Base-by-base conservation (phyloP, 2,329 filamentous ascomycete species). In the Monilinia vaccinii-corymbosi region DNA sequence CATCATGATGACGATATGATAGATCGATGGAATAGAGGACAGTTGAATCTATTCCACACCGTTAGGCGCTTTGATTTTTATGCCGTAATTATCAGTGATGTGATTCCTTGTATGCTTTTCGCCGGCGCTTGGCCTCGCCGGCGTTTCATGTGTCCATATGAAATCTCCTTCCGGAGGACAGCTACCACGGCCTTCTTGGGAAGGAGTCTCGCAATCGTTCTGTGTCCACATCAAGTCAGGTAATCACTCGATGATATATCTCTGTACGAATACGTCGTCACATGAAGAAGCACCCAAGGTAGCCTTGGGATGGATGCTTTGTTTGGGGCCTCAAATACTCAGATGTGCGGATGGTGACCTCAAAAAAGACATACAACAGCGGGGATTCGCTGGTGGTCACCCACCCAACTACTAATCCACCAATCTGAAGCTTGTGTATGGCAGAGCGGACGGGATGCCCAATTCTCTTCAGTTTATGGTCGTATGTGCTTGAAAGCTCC, bases 11-110 rank as follows among this genome's bases (percentile, higher is more conserved):
- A 55, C 38, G 38, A 44, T 42, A 34, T 42, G 18, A 55, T 55
- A 44, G 51, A 32, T 53, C 6, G 38, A 55, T 55, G 28, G 72
- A 69, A 72, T 80, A 80, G 79, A 79, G 60, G 77, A 76, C 78
- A 69, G 67, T 79, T 78, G 79, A 81, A 80, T 79, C 77, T 64
- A 56, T 59, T 64, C 55, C 59, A 36, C n/a, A 40, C 18, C 23
- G 21, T 16, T 44, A 34, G 13, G 32, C 14, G 7, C n/a, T 42
- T 32, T 32, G 40, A 50, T 51, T 44, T 18, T 40, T 44, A 10
- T 23, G n/a, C 18, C 44, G 28, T 44, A n/a, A 55, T 18, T 32
- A 14, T 21, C 25, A 55, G 11, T 34, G 11, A 44, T 44, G 23
- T 44, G 9, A 55, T 23, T 2, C 21, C n/a, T 4, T 10, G 10